Conservation (phyloP, 306 rosid species). For the Lathyrus oleraceus region DNA sequence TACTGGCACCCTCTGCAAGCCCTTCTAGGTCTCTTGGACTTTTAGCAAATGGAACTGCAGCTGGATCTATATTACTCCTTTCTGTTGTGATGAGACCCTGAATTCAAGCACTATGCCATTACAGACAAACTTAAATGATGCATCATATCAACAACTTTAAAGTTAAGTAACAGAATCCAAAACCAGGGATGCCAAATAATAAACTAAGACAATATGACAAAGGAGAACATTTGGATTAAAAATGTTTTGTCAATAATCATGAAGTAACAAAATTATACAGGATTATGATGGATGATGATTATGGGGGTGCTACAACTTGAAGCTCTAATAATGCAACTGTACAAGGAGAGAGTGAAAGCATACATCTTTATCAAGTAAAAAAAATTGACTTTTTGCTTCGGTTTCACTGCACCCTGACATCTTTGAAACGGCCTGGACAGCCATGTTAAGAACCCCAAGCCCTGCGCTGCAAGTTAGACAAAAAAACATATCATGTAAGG, state of each 20-base stretch:
- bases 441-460: conserved; percentile 91
- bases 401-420: conserved; percentile 64
- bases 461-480: conserved; percentile 76
- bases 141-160: conserved; percentile 14
- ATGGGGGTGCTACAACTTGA: conserved; percentile 21
- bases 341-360: conserved; percentile 23
- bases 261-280: background rate
- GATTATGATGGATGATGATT: conserved; percentile 14
- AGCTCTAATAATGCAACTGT: conserved; percentile 9
- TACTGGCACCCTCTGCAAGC: conserved; percentile 81
- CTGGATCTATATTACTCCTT: conserved; percentile 76
- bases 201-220: conserved; percentile 11
- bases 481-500: conserved; percentile 19
- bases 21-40: conserved; percentile 65
- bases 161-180: conserved; percentile 15
- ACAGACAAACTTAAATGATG: conserved; percentile 16
- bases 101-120: conserved; percentile 28
- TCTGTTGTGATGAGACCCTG: conserved; percentile 94
- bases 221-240: background rate
- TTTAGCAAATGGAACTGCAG: conserved; percentile 92
- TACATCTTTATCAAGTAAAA: conserved; percentile 88
- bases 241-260: conserved; percentile 17
- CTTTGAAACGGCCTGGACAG: conserved; percentile 76
- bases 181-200: conserved; percentile 14
- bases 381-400: conserved; percentile 68